These are phyloP conservation scores for Gynostemma pentaphyllum DNA, from an alignment of 306 rosid genomes.

Conservation along the genomic window DNA sequence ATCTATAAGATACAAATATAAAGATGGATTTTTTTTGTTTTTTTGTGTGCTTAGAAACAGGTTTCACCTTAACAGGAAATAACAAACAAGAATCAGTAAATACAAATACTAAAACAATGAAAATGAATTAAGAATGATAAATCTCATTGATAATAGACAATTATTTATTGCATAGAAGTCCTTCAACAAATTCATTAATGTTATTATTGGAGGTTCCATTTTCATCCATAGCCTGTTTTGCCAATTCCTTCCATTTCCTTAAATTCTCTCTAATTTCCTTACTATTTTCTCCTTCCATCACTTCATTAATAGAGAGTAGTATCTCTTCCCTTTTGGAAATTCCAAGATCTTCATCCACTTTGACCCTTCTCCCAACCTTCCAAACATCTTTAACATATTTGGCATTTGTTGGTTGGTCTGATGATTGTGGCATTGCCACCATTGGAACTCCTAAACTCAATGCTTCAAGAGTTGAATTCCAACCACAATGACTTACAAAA, in stretches of 20 bases:
- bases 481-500: not conserved
- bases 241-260: not conserved
- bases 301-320: not conserved
- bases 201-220: not conserved
- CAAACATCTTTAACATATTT: not conserved
- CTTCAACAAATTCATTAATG: not conserved
- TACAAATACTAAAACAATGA: too few relatives aligned
- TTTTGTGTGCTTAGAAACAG: too few relatives aligned
- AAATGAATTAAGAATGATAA: too few relatives aligned
- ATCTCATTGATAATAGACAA: too few relatives aligned
- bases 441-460: not conserved
- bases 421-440: not conserved
- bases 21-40: too few relatives aligned
- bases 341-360: not conserved
- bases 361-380: not conserved
- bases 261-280: not conserved
- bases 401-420: not conserved
- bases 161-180: too few relatives aligned
- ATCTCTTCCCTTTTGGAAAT: not conserved
- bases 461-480: not conserved
- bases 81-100: too few relatives aligned
- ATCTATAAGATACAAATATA: too few relatives aligned
- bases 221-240: not conserved
- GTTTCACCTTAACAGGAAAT: too few relatives aligned
- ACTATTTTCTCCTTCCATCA: not conserved